Conservation (phyloP, 768 basidiomycete species). For the Mycena pura region DNA sequence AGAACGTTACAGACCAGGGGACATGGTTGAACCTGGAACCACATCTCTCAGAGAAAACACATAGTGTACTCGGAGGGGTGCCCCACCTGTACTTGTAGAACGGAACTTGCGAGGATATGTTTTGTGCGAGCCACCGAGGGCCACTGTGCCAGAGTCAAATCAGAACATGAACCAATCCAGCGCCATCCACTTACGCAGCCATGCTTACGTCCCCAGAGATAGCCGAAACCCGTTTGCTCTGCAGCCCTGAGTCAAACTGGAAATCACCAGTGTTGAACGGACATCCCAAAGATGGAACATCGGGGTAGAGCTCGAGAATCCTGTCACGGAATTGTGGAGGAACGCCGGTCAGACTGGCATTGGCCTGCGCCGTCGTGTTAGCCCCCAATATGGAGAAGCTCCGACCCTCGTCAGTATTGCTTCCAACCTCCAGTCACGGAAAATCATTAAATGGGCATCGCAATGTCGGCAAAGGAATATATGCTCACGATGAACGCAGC, state of each 20-base stretch:
- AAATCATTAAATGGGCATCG: neutral
- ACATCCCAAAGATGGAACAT: conserved; percentile 21
- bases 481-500: conserved; percentile 18
- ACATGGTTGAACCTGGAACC: conserved; percentile 19
- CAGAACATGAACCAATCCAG: neutral
- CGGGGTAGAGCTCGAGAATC: conserved; percentile 16
- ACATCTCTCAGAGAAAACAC: neutral
- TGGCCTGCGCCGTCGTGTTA: conserved; percentile 18
- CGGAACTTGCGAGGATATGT: conserved; percentile 16
- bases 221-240: conserved; percentile 19
- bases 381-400: neutral
- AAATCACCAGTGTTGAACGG: conserved; percentile 26
- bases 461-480: neutral
- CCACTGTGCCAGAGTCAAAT: conserved; percentile 2
- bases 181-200: conserved; percentile 14
- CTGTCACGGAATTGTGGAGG: conserved; percentile 1
- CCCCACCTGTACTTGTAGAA: conserved; percentile 20
- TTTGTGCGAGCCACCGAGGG: conserved; percentile 16
- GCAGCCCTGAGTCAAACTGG: conserved; percentile 2
- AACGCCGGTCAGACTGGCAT: neutral
- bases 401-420: conserved; percentile 23
- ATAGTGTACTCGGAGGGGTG: neutral
- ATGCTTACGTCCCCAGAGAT: conserved; percentile 6
- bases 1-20: conserved; percentile 16
- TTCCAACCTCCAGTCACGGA: conserved; percentile 7